These are phyloP conservation scores for Solanum chacoense DNA, from an alignment of 305 asterid genomes.

Conservation along the genomic window DNA sequence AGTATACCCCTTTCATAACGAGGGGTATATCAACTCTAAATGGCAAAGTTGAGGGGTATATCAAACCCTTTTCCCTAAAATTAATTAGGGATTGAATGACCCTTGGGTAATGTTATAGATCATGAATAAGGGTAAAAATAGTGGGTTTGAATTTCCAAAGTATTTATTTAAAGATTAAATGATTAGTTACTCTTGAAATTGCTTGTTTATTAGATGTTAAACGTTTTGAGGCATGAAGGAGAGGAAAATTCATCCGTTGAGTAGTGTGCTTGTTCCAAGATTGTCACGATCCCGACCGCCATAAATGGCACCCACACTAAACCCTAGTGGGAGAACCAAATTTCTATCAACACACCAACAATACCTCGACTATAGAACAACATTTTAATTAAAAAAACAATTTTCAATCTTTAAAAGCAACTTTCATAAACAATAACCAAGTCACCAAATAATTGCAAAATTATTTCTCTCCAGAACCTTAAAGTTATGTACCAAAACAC, in stretches of 20 bases:
- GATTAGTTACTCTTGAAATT: not conserved
- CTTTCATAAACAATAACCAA: not conserved
- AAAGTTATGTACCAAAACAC: not conserved
- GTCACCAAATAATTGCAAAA: not conserved
- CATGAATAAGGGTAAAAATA: not conserved
- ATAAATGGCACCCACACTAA: not conserved
- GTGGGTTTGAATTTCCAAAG: not conserved
- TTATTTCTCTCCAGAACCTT: not conserved
- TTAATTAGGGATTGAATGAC: not conserved
- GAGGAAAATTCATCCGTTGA: not conserved
- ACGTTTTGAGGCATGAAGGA: not conserved
- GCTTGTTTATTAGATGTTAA: not conserved
- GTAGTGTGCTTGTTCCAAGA: not conserved
- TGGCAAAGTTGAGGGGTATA: not conserved
- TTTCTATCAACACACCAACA: not conserved
- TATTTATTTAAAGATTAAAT: not conserved
- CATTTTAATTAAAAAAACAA: too few relatives aligned
- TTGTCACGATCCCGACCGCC: not conserved
- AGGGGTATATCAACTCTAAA: not conserved
- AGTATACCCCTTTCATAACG: not conserved
- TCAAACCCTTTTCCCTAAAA: not conserved
- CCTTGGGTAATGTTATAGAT: not conserved
- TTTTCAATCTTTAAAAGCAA: not conserved
- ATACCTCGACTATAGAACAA: not conserved
- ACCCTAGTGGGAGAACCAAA: not conserved